These are phyloP conservation scores for Blastomyces silverae DNA, from an alignment of 2,329 filamentous ascomycete genomes.

Conservation along the genomic window DNA sequence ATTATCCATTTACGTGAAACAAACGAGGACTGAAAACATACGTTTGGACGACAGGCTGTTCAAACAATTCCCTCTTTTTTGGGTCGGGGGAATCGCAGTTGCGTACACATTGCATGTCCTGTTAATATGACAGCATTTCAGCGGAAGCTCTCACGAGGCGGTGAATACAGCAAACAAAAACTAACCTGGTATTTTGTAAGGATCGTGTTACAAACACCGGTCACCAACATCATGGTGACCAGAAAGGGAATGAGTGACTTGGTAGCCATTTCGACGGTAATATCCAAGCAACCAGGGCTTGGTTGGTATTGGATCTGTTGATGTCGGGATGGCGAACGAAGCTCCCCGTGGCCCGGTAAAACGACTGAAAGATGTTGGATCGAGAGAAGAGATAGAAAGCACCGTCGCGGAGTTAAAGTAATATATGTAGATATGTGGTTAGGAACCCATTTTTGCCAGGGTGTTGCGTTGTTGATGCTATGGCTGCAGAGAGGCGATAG, in stretches of 20 bases:
- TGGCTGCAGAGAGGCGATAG: not conserved
- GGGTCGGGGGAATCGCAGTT: conserved; percentile 70
- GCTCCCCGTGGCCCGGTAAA: not conserved
- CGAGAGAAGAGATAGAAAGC: not conserved
- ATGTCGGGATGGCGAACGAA: not conserved
- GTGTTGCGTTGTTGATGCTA: not conserved
- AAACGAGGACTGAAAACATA: conserved; percentile 30
- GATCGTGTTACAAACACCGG: conserved; percentile 92
- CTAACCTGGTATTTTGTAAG: conserved; percentile 90
- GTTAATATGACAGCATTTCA: not conserved
- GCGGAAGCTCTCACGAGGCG: not conserved
- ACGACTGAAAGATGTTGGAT: not conserved
- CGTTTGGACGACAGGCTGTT: conserved; percentile 94
- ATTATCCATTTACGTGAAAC: not conserved
- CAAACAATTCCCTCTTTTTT: conserved; percentile 64
- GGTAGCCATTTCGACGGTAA: conserved; percentile 54
- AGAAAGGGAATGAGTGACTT: conserved; percentile 71
- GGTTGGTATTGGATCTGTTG: not conserved
- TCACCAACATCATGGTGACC: conserved; percentile 93
- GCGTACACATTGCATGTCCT: conserved; percentile 93
- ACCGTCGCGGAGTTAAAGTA: not conserved
- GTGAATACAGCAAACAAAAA: conserved; percentile 14
- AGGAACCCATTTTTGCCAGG: not conserved
- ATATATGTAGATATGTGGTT: not conserved
- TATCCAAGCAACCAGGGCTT: not conserved